Evolutionary conservation across 805 yeast genomes (phyloP), one percentile per base, ranked within the genome.

Genomic region (Huiozyma naganishii): DNA sequence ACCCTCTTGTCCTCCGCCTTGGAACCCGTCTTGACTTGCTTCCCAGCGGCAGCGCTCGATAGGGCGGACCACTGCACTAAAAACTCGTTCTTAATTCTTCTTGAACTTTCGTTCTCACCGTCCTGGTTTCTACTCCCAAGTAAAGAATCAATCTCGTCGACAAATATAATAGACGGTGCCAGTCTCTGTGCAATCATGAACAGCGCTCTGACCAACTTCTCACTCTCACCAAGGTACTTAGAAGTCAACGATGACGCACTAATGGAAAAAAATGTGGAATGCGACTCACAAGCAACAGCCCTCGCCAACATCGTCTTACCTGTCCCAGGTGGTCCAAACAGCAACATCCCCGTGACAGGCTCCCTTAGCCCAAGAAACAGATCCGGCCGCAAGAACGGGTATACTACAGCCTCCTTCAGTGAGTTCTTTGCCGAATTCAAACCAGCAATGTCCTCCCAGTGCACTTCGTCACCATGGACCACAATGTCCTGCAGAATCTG

Each of bases 281-380:
- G 80, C 6, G 95, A 83, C 66, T 92, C 97, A 2, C 94, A 85
- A 2, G 97, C 97, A 3, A 92, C 97, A 0, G 97, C 95, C 50
- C 95, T 72, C 0, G 97, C 97, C 52, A 90, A 73, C 97, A 90
- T 89, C 1, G 97, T 89, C 58, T 92, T 90, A 45, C 97, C 97
- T 0, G 97, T 90, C n/a, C 98, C 98, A 0, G 97, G 97, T 2
- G 98, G 97, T 0, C 98, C 98, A 68, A 88, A 90, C 36, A 90
- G 65, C 17, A 90, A 70, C 95, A 92, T 87, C n/a, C 97, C 97
- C 46, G 95, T 68, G 0, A 95, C 89, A 0, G 97, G 97, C 65
- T 89, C 97, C 52, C 97, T 71, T 42, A 90, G 67, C 0, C 97
- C 97, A 46, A 77, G 75, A 59, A 90, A 92, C 45, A 90, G 69